Base-by-base conservation (phyloP, 2,329 filamentous ascomycete genomes). In the Phoma sp. region DNA sequence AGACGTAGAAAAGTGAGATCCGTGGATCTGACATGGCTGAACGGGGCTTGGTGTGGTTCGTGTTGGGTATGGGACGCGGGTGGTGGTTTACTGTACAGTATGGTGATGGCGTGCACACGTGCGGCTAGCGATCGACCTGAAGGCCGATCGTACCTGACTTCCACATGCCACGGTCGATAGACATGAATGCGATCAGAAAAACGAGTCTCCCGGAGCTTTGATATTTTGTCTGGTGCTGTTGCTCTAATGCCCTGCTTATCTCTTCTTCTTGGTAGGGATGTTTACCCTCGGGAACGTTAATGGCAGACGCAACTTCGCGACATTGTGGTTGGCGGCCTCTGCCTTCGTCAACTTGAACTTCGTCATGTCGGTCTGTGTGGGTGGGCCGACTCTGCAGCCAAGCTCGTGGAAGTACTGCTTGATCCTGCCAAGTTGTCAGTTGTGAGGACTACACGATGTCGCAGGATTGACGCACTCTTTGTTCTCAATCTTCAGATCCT, bases 251-350 rank as follows among this genome's bases (percentile, higher is more conserved):
- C 27, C 27, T 9, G 59, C 57, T 53, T 61, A 59, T 58, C 49
- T 49, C 23, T 41, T 64, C 39, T 56, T 60, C 38, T 60, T 60
- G 11, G 59, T 49, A 2, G 61, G 59, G 13, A 61, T 67, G 37
- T 61, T 66, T 8, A 71, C 55, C 78, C 89, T 92, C 1, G 93
- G 95, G 72, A 97, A 97, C 55, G 87, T 83, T 41, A 97, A 78
- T 3, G 95, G 95, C 58, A 97, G 74, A 64, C 83, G 85, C 66
- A 98, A 78, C 63, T 86, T 86, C 10, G 89, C 92, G 44, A 93
- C 77, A 55, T 76, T 82, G 57, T 86, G 85, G 51, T 85, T 84
- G 50, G 84, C 85, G 18, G 75, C 73, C 66, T 85, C 82, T 1
- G 84, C 83, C 70, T 86, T 87, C 29, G 82, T 83, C 61, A 86